Evolutionary conservation across 2,329 filamentous ascomycete genomes (phyloP).

Genomic region (Cladobotryum protrusum): DNA sequence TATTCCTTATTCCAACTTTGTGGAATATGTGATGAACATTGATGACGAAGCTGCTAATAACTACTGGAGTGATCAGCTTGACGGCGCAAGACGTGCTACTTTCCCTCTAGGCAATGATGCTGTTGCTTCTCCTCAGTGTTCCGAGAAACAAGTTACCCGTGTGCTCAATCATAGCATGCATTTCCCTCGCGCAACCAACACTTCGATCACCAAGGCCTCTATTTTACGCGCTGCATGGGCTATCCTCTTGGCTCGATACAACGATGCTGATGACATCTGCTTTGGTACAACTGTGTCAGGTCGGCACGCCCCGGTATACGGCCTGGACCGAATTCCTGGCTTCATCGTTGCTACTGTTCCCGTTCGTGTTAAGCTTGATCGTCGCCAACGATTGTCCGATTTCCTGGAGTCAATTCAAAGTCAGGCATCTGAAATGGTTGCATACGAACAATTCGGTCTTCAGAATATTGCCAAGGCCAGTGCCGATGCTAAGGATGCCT

Average conservation of each 20-base stretch:
- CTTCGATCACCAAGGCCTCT: conserved; percentile 1
- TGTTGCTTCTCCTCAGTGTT: not conserved
- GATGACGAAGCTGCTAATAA: not conserved
- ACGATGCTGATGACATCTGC: conserved; percentile 11
- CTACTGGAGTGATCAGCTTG: not conserved
- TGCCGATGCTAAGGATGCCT: conserved; percentile 2
- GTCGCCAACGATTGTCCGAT: not conserved
- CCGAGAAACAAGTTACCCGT: not conserved
- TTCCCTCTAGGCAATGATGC: not conserved
- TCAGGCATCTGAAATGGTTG: conserved; percentile 11
- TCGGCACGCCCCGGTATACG: conserved; percentile 9
- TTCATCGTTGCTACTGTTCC: conserved; percentile 12
- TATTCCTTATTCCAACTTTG: not conserved
- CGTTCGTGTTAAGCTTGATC: conserved; percentile 11
- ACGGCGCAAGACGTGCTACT: not conserved
- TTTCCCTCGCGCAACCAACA: not conserved
- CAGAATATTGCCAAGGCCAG: conserved; percentile 6
- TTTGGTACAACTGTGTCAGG: conserved; percentile 14
- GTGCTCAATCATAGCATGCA: not conserved
- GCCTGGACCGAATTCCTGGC: not conserved
- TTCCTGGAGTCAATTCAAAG: conserved; percentile 13
- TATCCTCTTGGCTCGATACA: conserved; percentile 8
- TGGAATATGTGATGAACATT: not conserved
- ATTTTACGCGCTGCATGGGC: conserved; percentile 9
- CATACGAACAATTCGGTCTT: conserved; percentile 6